Base-by-base conservation (phyloP, 768 basidiomycete genomes). In the Pisolithus tinctorius region DNA sequence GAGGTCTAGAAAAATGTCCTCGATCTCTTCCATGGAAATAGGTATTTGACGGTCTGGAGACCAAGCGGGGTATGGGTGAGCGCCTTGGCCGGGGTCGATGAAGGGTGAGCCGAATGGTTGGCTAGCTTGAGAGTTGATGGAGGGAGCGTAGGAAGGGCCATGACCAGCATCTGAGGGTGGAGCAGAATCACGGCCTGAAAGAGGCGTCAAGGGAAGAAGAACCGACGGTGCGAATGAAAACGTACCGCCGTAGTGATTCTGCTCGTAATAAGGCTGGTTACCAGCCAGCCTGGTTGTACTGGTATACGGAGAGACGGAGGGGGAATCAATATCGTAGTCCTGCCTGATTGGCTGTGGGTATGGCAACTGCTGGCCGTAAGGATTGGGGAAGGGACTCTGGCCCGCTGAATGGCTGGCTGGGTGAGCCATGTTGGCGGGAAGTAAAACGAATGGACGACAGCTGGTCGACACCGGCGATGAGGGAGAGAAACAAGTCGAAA, bases 1-100 rank as follows among this genome's bases (percentile, higher is more conserved):
- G 54, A 99, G 81, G 71, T 99, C 96, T 61, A 97, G 85, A 66
- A 98, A 92, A 56, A 99, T 95, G 68, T 98, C 96, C 69, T 97
- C 96, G 51, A 98, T 97, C 69, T 97, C 95, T 67, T 99, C 96
- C 55, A 88, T 93, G 38, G 93, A 93, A 66, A 99, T 87, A 55
- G 96, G 96, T 55, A 96, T 93, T 64, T 93, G 88, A 48, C 88
- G 85, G 57, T 95, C 90, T 30, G 86, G 77, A 26, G 88, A 81
- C 96, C 96, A 99, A 39, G 95, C 94, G 54, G 95, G 95, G 67
- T 95, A 98, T 49, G 88, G 88, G 50, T 88, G 82, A 20, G 72
- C 66, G 48, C 72, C 75, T 45, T 74, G 66, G 23, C 74, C 77
- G 26, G 79, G 72, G 64, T 84, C 81, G 37, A 72, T 75, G 63